Base-by-base conservation (phyloP, 805 yeast species). In the Monosporozyma aquatica region DNA sequence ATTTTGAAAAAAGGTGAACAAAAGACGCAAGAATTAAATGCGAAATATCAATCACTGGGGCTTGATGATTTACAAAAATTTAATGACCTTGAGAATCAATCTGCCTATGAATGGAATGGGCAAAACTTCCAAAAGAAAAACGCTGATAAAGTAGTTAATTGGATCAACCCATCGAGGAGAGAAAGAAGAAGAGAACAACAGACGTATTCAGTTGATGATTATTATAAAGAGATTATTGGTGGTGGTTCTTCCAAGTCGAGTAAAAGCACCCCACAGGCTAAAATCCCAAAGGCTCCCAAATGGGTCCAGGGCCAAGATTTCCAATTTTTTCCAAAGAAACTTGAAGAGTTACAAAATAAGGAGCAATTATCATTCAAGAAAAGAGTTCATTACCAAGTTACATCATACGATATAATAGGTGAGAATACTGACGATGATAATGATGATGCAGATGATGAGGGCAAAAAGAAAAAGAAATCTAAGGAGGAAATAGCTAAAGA, bases 101-200 rank as follows among this genome's bases (percentile, higher is more conserved):
- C 87, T 1, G 92, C 96, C 0, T 90, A 90, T 62, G 96, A 89
- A 62, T 90, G 98, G 98, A 87, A 92, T 56, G 98, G 98, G 14
- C 87, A 90, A 47, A 67, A 68, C 42, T 70, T 70, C 45, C 66
- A 69, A 32, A 69, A 69, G 43, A 67, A 65, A 46, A 37, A 48
- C 4, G 52, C 51, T 27, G 65, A 66, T n/a, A 64, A 61, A 26
- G 55, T 65, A 1, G 66, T 46, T 11, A 63, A 72, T 3, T 82
- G 89, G 86, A 76, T 82, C 25, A 82, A 82, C 52, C 92, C 90
- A 0, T 67, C 83, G 1, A 49, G 61, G 33, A 55, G 67, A 44
- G 67, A 61, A 46, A 70, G 92, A 61, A 85, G 83, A 55, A 66
- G 89, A 48, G 83, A 82, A 49, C 89, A 83, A 48, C 87, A 82